phyloP scores from a whole-genome alignment of 1,284 basidiomycete species.

The Sanghuangporus sanghuang region DNA sequence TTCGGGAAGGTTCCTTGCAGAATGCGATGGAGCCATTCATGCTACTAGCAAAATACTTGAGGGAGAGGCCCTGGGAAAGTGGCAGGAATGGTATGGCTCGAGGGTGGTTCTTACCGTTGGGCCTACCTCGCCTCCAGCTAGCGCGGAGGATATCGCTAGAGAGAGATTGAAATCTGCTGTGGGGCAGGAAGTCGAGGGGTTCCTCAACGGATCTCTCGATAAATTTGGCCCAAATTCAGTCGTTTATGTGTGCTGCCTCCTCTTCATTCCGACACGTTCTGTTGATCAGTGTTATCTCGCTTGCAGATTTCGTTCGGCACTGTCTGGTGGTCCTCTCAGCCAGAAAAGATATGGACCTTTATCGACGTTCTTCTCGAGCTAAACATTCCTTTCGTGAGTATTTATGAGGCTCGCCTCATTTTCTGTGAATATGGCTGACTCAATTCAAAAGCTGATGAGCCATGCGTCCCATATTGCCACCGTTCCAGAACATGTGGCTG shows the following conservation, averaged over 20 bases:
- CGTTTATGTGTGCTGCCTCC: conserved; percentile 10
- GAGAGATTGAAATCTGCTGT: background rate
- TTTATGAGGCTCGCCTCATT: background rate
- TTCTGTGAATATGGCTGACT: background rate
- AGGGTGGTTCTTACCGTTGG: conserved; percentile 2
- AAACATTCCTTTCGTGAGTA: conserved; percentile 17
- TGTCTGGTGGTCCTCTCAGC: conserved; percentile 12
- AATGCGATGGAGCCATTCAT: conserved; percentile 8
- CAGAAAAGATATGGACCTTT: conserved; percentile 16
- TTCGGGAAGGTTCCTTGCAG: background rate
- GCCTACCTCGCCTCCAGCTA: background rate
- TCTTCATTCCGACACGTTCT: background rate
- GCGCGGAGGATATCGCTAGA: background rate
- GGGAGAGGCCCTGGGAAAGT: background rate
- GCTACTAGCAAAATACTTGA: background rate
- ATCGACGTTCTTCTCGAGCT: conserved; percentile 13
- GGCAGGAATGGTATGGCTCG: conserved; percentile 1
- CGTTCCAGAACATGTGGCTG: conserved; percentile 10
- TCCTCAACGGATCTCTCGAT: conserved; percentile 6
- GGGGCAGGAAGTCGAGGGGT: background rate
- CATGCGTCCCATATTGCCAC: conserved; percentile 10
- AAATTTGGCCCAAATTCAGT: conserved; percentile 13
- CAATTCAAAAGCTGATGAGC: conserved; percentile 7
- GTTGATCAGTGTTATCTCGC: background rate
- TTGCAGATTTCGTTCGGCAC: conserved; percentile 19